A percentile compares a stretch with the other conserved stretches of the same genome.
These are phyloP conservation scores for Fagopyrum homotropicum DNA, from an alignment of 148 eudicot genomes.

Conservation along the genomic window DNA sequence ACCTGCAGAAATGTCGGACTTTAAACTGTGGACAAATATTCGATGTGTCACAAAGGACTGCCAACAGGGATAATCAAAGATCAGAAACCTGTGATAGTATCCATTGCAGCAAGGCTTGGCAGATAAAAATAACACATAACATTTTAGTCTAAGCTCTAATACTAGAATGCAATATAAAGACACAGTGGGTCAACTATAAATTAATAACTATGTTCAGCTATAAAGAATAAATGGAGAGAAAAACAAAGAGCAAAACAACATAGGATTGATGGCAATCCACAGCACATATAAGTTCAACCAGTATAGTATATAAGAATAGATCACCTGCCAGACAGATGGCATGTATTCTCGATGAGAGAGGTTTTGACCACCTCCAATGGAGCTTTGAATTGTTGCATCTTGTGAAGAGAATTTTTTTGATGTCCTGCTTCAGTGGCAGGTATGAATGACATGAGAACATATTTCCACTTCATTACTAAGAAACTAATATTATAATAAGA, in stretches of 20 bases:
- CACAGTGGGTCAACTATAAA: neutral
- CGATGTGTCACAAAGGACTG: slow-evolving; percentile 83
- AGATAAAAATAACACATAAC: too few relatives aligned
- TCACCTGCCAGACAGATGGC: slow-evolving; percentile 92
- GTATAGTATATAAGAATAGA: neutral
- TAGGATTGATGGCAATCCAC: neutral
- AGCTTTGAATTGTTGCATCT: slow-evolving; percentile 25
- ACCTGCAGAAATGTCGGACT: slow-evolving; percentile 19
- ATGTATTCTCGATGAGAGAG: slow-evolving; percentile 61
- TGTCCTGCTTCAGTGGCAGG: slow-evolving; percentile 30
- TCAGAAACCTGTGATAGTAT: neutral
- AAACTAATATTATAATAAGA: neutral
- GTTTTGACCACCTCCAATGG: slow-evolving; percentile 24
- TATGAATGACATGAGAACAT: neutral
- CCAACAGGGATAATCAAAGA: slow-evolving; percentile 17
- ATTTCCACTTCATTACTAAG: neutral
- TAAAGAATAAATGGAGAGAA: neutral
- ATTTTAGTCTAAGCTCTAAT: too few relatives aligned
- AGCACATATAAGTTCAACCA: neutral
- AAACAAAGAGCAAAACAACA: neutral
- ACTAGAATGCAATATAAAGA: neutral
- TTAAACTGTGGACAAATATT: slow-evolving; percentile 56
- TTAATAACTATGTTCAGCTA: neutral
- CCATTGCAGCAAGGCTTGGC: neutral
- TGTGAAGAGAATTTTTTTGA: slow-evolving; percentile 36